Evolutionary conservation across 2,329 filamentous ascomycete species (phyloP).

Genomic region (Lachnellula arida): DNA sequence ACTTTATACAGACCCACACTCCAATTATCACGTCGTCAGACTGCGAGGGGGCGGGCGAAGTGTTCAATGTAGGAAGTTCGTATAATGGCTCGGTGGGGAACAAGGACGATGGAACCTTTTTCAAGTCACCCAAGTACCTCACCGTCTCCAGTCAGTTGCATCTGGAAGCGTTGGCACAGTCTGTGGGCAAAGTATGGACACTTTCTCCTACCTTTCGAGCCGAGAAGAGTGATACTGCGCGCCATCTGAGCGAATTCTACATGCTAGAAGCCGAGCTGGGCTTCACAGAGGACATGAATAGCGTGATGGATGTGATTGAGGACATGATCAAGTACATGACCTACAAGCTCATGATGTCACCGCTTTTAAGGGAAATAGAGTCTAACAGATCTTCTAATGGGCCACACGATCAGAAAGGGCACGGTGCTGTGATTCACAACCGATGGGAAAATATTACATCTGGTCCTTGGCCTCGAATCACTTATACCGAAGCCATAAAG

Average conservation of each 20-base stretch:
- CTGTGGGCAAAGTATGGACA: conserved; percentile 88
- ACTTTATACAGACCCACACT: conserved; percentile 81
- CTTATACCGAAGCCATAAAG: conserved; percentile 73
- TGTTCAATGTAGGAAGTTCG: conserved; percentile 61
- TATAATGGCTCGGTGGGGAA: conserved; percentile 21
- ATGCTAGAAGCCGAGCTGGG: conserved; percentile 93
- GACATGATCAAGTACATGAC: conserved; percentile 61
- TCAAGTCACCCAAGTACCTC: conserved; percentile 83
- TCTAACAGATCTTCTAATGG: not conserved
- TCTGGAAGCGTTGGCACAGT: conserved; percentile 84
- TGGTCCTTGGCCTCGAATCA: conserved; percentile 69
- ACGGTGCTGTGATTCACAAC: conserved; percentile 44
- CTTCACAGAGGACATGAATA: conserved; percentile 65
- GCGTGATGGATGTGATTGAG: conserved; percentile 77
- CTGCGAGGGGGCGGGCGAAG: conserved; percentile 93
- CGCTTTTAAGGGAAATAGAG: conserved; percentile 49
- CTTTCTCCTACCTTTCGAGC: conserved; percentile 91
- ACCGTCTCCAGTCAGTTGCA: conserved; percentile 95
- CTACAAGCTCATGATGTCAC: conserved; percentile 39
- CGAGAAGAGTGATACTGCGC: conserved; percentile 86
- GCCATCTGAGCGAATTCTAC: conserved; percentile 96
- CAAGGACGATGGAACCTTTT: conserved; percentile 57
- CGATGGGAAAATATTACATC: conserved; percentile 69
- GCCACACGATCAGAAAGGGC: conserved; percentile 13
- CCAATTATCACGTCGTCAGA: conserved; percentile 95